Evolutionary conservation across 352 stramenopile species (phyloP), one percentile per base, ranked within the genome.

Genomic region (Phytophthora pluvialis): DNA sequence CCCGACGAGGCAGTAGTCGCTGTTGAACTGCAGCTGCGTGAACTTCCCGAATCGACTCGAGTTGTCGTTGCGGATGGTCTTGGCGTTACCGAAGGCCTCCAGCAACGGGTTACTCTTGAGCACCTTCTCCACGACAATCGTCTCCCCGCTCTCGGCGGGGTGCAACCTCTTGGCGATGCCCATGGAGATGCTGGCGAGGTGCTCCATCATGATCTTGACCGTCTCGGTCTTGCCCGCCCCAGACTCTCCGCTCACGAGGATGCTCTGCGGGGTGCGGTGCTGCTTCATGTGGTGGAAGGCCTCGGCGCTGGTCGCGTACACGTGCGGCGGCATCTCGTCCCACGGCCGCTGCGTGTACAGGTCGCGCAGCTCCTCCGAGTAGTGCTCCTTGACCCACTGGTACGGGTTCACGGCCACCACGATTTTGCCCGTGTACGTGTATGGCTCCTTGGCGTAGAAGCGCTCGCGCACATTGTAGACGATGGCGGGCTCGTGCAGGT

Each of bases 371-470:
- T 86, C 75, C 39, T 97, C 81, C 7, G 80, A 86, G 73, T 98
- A 98, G 43, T 97, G 70, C 15, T 77, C 51, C 60, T 92, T 87
- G 62, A 97, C 83, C 89, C 90, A 97, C 39, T 86, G 83, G 66
- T 98, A 99, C 33, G 96, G 97, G 70, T 99, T 99, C 39, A 99
- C 89, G 1, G 96, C 96, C 40, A 99, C 91, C 25, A 99, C 88
- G 75, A 99, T 99, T 64, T 98, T 95, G 33, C 96, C 96, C 33
- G 97, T 98, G 68, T 97, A 97, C 39, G 97, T 99, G 80, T 99
- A 99, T 1, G 97, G 97, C 59, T 90, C 78, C 43, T 85, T 71
- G n/a, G 79, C 76, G 26, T 87, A 86, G 68, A 97, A 97, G 12
- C 93, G 85, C 54, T 80, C 74, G 33, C 90, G 83, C 32, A 98